Percentiles rank a stretch among this genome's conserved stretches.
These are phyloP conservation scores for Apiospora kogelbergensis DNA, from an alignment of 2,329 filamentous ascomycete genomes.

Conservation along the genomic window DNA sequence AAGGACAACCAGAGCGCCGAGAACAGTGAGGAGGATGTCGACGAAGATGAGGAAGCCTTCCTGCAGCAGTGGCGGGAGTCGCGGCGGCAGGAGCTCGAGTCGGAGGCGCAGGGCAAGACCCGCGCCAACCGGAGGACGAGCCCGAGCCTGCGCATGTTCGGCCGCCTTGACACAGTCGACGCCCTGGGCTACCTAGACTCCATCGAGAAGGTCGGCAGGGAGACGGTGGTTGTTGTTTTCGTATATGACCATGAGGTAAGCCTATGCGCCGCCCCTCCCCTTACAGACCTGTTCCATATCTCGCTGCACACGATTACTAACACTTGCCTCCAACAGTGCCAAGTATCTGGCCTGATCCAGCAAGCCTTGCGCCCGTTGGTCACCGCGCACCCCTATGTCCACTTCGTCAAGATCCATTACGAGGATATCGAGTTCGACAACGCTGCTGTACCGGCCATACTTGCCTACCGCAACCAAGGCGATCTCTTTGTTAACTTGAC, in stretches of 20 bases:
- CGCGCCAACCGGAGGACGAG: constrained; percentile 65
- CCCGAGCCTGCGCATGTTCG: constrained; percentile 76
- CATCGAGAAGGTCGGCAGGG: constrained; percentile 81
- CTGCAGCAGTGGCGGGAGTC: constrained; percentile 82
- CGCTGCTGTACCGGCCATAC: constrained; percentile 80
- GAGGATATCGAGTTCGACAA: constrained; percentile 93
- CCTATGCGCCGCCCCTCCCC: constrained; percentile 16
- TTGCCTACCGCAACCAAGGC: constrained; percentile 84
- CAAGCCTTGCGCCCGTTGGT: constrained; percentile 76
- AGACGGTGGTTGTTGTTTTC: constrained; percentile 87
- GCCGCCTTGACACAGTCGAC: constrained; percentile 80
- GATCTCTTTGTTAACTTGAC: constrained; percentile 90
- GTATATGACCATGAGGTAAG: constrained; percentile 86
- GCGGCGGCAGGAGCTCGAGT: constrained; percentile 74
- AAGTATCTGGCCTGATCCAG: constrained; percentile 77
- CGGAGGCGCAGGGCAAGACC: constrained; percentile 56
- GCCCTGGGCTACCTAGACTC: constrained; percentile 93
- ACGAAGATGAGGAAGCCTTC: constrained; percentile 75
- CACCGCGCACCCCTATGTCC: constrained; percentile 65
- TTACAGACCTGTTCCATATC: background rate
- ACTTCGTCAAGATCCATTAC: constrained; percentile 89
- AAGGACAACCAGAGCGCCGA: constrained; percentile 31
- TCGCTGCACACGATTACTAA: constrained; percentile 25
- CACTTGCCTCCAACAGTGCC: constrained; percentile 57
- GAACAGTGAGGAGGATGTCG: constrained; percentile 43